Base-by-base conservation (phyloP, 257 asterid genomes). In the Cordia subcordata region DNA sequence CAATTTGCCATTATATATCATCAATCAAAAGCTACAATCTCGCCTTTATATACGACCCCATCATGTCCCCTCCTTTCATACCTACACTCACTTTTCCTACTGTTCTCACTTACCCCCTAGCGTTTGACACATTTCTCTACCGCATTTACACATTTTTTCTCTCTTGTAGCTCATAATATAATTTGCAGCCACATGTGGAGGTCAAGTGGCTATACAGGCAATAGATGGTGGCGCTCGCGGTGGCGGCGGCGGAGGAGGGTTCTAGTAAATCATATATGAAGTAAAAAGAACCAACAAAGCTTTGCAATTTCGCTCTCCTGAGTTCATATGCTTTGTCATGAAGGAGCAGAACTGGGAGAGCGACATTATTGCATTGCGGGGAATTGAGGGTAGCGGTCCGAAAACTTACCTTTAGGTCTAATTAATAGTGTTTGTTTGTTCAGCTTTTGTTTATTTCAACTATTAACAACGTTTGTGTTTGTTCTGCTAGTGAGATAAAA, bases 361-460 rank as follows among this genome's bases (percentile, higher is more conserved):
- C 76, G 71, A 10, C 63, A 67, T 42, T 49, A 66, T 71, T 75
- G 84, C 81, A 71, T 62, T 63, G 84, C 74, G 84, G 84, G 84
- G 84, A 78, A 78, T 78, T 72, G 84, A 78, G 81, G 81, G 79
- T 75, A 75, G 69, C 81, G 84, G 84, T 78, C 84, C 84, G 84
- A 78, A n/a, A n/a, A 39, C 75, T 70, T 71, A 61, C 73, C 71
- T 57, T 38, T 47, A 19, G 19, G 27, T n/a, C 45, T 58, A 51
- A 42, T 53, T 59, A 14, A 13, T 69, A 22, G 59, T 27, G 23
- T 67, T 67, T 15, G 44, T 17, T n/a, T 42, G 22, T n/a, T 35
- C 53, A 50, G 16, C 57, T 39, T 61, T 68, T 33, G 46, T 39
- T 68, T 5, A 10, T 57, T 12, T 32, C 13, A 13, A 3, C 42